phyloP scores from a whole-genome alignment of 169 alveolate species.

The Neospora caninum region DNA sequence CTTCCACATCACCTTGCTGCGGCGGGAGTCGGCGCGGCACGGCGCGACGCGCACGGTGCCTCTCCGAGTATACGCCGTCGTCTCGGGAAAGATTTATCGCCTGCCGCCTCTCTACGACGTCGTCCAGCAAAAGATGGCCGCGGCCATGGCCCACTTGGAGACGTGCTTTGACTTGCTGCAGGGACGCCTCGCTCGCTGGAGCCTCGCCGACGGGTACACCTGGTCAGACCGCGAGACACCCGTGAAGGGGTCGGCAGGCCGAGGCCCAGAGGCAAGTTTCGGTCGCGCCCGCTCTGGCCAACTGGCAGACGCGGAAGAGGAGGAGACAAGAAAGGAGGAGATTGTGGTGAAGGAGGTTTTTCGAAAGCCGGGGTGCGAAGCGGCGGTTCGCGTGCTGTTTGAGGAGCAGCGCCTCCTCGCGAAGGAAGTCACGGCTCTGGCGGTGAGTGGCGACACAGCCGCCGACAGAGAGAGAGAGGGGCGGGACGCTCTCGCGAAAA shows the following conservation, averaged over 20 bases:
- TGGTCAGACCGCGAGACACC: not conserved
- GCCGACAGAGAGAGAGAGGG: too few relatives aligned
- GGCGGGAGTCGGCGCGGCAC: constrained; percentile 24
- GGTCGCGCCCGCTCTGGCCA: not conserved
- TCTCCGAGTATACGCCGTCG: constrained; percentile 27
- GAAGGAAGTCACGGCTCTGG: not conserved
- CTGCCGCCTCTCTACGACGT: constrained; percentile 23
- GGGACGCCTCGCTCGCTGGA: constrained; percentile 31
- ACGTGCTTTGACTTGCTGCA: constrained; percentile 33
- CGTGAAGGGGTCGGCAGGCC: not conserved
- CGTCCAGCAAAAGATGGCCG: constrained; percentile 5
- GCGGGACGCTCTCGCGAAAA: too few relatives aligned
- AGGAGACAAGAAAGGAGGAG: not conserved
- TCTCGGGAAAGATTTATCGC: constrained; percentile 15
- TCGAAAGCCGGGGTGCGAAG: constrained; percentile 12
- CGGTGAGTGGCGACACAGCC: not conserved
- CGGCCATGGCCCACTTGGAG: constrained; percentile 10
- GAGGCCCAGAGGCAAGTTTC: too few relatives aligned
- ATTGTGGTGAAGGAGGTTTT: not conserved
- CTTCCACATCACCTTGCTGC: constrained; percentile 31
- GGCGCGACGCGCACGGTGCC: not conserved
- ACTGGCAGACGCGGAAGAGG: not conserved
- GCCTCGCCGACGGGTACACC: not conserved
- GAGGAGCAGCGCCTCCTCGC: constrained; percentile 6
- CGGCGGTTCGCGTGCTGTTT: constrained; percentile 13